A percentile compares a stretch with the other conserved stretches of the same genome.
These are phyloP conservation scores for Neoboletus subvelutipes DNA, from an alignment of 768 basidiomycete species.

Conservation along the genomic window DNA sequence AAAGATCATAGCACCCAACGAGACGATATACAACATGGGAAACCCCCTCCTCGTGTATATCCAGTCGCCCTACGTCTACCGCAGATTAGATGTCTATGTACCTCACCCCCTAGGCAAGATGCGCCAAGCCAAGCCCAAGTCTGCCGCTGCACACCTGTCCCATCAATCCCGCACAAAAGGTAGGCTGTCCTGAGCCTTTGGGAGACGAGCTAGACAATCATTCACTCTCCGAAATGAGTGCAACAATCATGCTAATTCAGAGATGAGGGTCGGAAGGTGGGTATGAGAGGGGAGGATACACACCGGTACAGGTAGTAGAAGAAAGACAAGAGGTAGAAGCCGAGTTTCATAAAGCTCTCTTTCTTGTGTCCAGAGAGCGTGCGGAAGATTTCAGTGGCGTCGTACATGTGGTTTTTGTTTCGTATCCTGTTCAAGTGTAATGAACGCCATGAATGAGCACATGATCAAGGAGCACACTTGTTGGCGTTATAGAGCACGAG, in stretches of 20 bases:
- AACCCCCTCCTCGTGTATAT: slow-evolving; percentile 13
- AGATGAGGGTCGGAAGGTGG: background rate
- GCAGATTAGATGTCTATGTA: slow-evolving; percentile 21
- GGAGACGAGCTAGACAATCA: slow-evolving; percentile 24
- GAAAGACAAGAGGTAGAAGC: slow-evolving; percentile 88
- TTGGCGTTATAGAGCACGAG: slow-evolving; percentile 88
- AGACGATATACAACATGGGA: slow-evolving; percentile 20
- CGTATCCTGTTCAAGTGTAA: slow-evolving; percentile 60
- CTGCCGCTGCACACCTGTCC: background rate
- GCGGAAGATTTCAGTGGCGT: slow-evolving; percentile 98
- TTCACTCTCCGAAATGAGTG: slow-evolving; percentile 79
- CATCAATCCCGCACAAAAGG: background rate
- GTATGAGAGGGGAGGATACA: slow-evolving; percentile 29
- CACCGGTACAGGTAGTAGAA: slow-evolving; percentile 91
- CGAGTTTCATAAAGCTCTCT: slow-evolving; percentile 93
- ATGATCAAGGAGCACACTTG: slow-evolving; percentile 60
- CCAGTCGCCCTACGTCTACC: slow-evolving; percentile 9
- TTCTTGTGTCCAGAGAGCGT: slow-evolving; percentile 93
- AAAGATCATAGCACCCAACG: slow-evolving; percentile 23
- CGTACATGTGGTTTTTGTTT: slow-evolving; percentile 96
- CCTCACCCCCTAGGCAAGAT: slow-evolving; percentile 8
- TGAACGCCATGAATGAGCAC: background rate
- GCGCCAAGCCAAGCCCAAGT: slow-evolving; percentile 2
- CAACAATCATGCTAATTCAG: slow-evolving; percentile 75
- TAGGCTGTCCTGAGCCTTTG: background rate